Conservation (phyloP, 306 rosid species). For the Sicyos edulis region DNA sequence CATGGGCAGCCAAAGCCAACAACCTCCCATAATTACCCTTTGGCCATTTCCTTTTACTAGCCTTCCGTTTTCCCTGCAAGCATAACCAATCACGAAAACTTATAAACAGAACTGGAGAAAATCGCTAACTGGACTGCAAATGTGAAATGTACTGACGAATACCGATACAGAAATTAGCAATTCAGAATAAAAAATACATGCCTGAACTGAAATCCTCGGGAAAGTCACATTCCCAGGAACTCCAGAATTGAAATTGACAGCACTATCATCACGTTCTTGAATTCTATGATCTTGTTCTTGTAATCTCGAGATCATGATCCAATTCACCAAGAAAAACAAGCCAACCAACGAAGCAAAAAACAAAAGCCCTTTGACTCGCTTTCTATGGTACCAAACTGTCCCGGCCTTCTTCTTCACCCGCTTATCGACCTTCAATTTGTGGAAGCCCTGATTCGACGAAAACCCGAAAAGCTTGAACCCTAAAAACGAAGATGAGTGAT, state of each 20-base stretch:
- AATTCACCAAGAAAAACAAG: slow-evolving; percentile 52
- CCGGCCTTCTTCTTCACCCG: slow-evolving; percentile 32
- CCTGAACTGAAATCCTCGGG: slow-evolving; percentile 35
- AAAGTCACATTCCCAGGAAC: slow-evolving; percentile 30
- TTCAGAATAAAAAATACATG: slow-evolving; percentile 8
- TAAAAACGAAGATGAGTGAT: slow-evolving; percentile 21
- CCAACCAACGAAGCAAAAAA: slow-evolving; percentile 44
- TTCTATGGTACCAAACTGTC: slow-evolving; percentile 49
- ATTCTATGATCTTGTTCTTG: slow-evolving; percentile 39
- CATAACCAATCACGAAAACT: background rate
- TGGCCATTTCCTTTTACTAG: slow-evolving; percentile 43
- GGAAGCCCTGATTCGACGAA: slow-evolving; percentile 21
- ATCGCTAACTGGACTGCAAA: background rate
- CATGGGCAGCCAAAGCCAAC: slow-evolving; percentile 90
- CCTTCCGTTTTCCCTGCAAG: slow-evolving; percentile 53
- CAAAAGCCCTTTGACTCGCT: slow-evolving; percentile 47
- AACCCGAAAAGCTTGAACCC: slow-evolving; percentile 20
- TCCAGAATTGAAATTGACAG: slow-evolving; percentile 23
- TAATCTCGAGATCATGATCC: slow-evolving; percentile 57
- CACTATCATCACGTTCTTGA: slow-evolving; percentile 34
- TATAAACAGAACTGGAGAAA: background rate
- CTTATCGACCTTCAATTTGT: slow-evolving; percentile 22
- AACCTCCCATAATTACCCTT: slow-evolving; percentile 61
- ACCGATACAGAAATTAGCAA: background rate
- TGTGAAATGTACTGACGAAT: background rate